Evolutionary conservation across 108 stramenopile species (phyloP).

Genomic region (Nitzschia sp.): DNA sequence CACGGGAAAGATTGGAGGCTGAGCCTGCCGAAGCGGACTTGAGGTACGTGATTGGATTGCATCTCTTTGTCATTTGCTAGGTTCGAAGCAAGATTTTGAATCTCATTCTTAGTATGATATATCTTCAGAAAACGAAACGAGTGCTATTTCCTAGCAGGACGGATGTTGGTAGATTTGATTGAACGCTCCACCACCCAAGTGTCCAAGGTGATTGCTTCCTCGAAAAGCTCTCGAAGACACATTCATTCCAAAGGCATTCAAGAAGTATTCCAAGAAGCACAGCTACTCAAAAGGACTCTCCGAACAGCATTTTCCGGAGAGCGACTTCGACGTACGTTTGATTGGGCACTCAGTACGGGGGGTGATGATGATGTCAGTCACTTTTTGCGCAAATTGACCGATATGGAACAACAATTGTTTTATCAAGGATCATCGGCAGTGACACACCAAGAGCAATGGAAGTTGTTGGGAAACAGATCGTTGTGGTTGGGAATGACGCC

Average conservation of each 20-base stretch:
- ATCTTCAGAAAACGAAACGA: conserved; percentile 57
- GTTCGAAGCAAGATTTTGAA: not conserved
- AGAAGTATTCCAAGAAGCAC: conserved; percentile 41
- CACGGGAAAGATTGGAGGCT: conserved; percentile 73
- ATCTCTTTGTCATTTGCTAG: not conserved
- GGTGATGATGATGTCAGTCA: conserved; percentile 60
- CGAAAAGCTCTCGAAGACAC: conserved; percentile 14
- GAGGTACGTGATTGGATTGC: conserved; percentile 38
- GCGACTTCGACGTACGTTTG: conserved; percentile 55
- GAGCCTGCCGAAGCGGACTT: conserved; percentile 65
- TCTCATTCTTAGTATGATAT: not conserved
- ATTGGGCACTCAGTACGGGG: conserved; percentile 58
- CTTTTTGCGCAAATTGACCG: conserved; percentile 41
- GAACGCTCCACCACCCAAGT: conserved; percentile 32
- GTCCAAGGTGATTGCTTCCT: conserved; percentile 36
- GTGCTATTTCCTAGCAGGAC: conserved; percentile 60
- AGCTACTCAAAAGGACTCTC: conserved; percentile 35
- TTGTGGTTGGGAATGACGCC: too few relatives aligned
- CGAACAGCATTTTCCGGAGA: conserved; percentile 55
- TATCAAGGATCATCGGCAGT: conserved; percentile 47
- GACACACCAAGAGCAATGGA: conserved; percentile 45
- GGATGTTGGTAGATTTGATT: conserved; percentile 50
- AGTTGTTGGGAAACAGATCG: conserved; percentile 40
- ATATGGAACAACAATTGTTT: conserved; percentile 59
- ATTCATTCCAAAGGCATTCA: conserved; percentile 39